These are phyloP conservation scores for Glaciozyma martinii DNA, from an alignment of 768 basidiomycete species.

Conservation along the genomic window DNA sequence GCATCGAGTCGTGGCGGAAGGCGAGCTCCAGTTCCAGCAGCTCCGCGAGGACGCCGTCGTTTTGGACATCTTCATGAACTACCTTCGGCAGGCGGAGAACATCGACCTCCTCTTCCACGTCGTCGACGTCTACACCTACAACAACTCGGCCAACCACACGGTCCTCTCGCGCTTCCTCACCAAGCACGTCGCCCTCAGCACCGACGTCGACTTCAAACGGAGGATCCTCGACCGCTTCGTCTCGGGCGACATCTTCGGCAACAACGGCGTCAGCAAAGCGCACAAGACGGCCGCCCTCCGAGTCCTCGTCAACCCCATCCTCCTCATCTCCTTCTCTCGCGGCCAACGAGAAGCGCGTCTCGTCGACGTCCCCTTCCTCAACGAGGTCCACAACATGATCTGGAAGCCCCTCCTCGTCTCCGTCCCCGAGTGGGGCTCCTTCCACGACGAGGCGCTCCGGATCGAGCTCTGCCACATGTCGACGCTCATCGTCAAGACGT, in stretches of 20 bases:
- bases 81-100: constrained; percentile 51
- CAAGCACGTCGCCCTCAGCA: constrained; percentile 65
- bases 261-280: constrained; percentile 50
- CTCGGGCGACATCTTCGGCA: constrained; percentile 57
- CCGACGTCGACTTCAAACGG: constrained; percentile 58
- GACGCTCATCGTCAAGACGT: constrained; percentile 75
- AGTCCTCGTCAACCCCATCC: constrained; percentile 74
- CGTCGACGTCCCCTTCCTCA: constrained; percentile 62
- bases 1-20: constrained; percentile 26
- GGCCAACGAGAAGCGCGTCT: constrained; percentile 50
- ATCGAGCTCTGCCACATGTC: constrained; percentile 87
- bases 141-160: constrained; percentile 71
- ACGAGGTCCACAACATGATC: constrained; percentile 59
- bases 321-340: constrained; percentile 61
- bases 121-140: constrained; percentile 66
- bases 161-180: constrained; percentile 76
- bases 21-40: constrained; percentile 31
- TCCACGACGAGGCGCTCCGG: constrained; percentile 70
- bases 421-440: constrained; percentile 30
- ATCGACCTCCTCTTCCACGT: constrained; percentile 85
- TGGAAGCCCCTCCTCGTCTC: constrained; percentile 69
- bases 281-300: constrained; percentile 63
- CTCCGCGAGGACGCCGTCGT: constrained; percentile 49
- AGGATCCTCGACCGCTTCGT: constrained; percentile 76
- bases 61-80: constrained; percentile 62